Percentiles rank a stretch among this genome's conserved stretches.
Evolutionary conservation across 768 basidiomycete species (phyloP).

Genomic region (Leccinum olivaceopallidum): DNA sequence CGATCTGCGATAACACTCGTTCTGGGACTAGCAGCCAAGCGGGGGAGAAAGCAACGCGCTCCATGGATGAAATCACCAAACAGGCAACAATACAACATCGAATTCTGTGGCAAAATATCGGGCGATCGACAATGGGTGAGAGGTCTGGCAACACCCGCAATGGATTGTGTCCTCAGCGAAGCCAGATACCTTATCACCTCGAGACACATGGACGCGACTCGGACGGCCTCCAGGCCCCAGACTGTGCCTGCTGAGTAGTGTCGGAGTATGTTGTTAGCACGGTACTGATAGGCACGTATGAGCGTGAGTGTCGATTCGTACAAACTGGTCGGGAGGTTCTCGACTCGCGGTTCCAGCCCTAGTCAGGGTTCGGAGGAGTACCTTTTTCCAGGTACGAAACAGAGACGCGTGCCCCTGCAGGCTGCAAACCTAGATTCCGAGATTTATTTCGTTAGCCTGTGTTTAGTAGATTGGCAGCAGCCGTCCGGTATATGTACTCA

Average conservation of each 20-base stretch:
- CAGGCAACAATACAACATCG: neutral
- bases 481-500: neutral
- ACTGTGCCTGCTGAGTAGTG: neutral
- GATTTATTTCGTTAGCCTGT: neutral
- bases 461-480: too few species aligned
- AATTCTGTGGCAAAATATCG: neutral
- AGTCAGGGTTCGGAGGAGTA: neutral
- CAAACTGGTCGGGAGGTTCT: neutral
- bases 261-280: neutral
- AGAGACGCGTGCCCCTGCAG: too few species aligned
- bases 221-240: neutral
- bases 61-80: neutral
- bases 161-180: neutral
- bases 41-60: neutral
- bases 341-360: neutral
- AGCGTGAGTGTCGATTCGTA: neutral
- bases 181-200: neutral
- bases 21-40: neutral
- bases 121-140: neutral
- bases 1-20: neutral
- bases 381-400: neutral
- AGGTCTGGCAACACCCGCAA: neutral
- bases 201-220: neutral
- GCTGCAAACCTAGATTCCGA: neutral
- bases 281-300: neutral